Base-by-base conservation (phyloP, 2,329 filamentous ascomycete genomes). In the Nigrospora sphaerica region DNA sequence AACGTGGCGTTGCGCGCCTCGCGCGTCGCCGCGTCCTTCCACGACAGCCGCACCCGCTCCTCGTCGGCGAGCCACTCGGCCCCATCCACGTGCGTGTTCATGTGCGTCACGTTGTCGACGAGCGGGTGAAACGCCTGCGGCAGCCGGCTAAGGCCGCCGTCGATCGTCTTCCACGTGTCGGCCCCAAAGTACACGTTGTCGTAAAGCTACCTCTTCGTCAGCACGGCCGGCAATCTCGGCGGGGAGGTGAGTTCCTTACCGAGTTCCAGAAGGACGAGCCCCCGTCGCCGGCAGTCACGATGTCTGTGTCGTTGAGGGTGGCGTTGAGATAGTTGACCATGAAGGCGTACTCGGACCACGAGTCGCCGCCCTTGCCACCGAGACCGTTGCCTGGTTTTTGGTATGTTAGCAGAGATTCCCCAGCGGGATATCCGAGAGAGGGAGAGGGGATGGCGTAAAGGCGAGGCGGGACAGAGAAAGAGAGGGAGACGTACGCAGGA, bases 311-410 rank as follows among this genome's bases (percentile, higher is more conserved):
- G 54, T 81, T 79, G 12, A 74, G 63, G 35, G 64, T 68, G 13
- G 70, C 70, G 13, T 74, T 72, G 11, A 85, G 68, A 32, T 75
- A 72, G 57, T 85, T 80, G 16, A 74, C 72, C 46, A 85, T 64
- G 52, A 81, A 86, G 1, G 71, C 77, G 18, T 79, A 78, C 53
- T 85, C 82, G 12, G 80, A 84, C 73, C 78, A 86, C 44, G 77
- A 68, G 56, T 85, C 82, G 16, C 81, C 73, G 2, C 76, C 77
- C 6, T 67, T 54, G 9, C 67, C 69, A 14, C 55, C 58, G 1
- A 69, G 55, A 2, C 69, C 70, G 23, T 55, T 61, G 17, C 59
- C 55, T 58, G 34, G 7, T 32, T n/a, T 10, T 10, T 6, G 23
- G 6, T 23, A 10, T 10, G 23, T 28, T 28, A 28, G 23, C 7